Base-by-base conservation (phyloP, 2,329 filamentous ascomycete species). In the Tolypocladium sp. region DNA sequence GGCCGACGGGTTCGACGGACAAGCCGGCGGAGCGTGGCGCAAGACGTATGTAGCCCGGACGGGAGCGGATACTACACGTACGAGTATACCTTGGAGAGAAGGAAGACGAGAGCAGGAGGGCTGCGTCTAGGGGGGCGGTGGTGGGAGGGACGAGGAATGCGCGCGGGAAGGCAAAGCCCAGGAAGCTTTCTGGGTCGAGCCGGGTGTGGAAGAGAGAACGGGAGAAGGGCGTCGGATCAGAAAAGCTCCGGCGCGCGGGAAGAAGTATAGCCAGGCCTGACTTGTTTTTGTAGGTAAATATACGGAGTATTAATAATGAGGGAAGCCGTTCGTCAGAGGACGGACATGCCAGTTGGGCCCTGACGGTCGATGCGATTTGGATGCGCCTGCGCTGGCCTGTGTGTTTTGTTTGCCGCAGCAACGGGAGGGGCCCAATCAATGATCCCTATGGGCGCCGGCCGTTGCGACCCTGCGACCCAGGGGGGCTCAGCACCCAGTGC, bases 341-440 rank as follows among this genome's bases (percentile, higher is more conserved):
- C 49, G 10, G 30, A 25, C 22, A 8, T 25, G 42, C 3, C 42
- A 25, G 27, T 5, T 30, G 27, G 27, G 27, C 27, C 27, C 27
- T 35, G 42, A 12, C 10, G n/a, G 42, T 25, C 42, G 42, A 27
- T 25, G 44, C 13, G 25, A 25, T 27, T 13, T 20, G 44, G 44
- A 17, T 30, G 44, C 44, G 13, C 44, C 6, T 9, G 35, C 38
- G 25, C 33, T 9, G 37, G 53, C 15, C 52, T 10, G 25, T 15
- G 17, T 56, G 55, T 35, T 59, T 57, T 56, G 52, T 67, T 66
- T 67, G 62, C 65, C 63, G 61, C 60, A 65, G 65, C 65, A 67
- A 67, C 65, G 62, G 59, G 57, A 59, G 52, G 54, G 35, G 30
- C 49, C 35, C 56, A 58, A 56, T 41, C 30, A 52, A 38, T 6